These are phyloP conservation scores for Auricularia sp. DNA, from an alignment of 768 basidiomycete genomes.

Conservation along the genomic window DNA sequence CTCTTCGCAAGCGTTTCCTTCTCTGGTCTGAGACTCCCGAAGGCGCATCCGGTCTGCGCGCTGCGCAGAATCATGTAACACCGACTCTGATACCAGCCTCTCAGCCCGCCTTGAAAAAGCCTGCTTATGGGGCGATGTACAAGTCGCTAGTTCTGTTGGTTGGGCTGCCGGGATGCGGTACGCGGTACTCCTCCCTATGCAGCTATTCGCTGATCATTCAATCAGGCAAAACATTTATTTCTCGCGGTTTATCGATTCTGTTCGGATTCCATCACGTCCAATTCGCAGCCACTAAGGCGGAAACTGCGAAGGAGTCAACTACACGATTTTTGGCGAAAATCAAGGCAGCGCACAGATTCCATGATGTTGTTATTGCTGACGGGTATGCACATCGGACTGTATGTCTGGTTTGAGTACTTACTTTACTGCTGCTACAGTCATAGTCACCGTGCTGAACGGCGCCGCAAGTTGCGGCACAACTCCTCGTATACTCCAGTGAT, in stretches of 20 bases:
- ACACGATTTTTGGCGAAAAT: slow-evolving; percentile 68
- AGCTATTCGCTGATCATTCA: too few relatives aligned
- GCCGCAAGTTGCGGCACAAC: too few relatives aligned
- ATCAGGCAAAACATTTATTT: slow-evolving; percentile 66
- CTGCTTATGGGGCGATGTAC: slow-evolving; percentile 9
- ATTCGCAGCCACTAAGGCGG: slow-evolving; percentile 75
- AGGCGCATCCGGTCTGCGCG: too few relatives aligned
- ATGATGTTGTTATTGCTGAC: slow-evolving; percentile 85
- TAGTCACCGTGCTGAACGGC: too few relatives aligned
- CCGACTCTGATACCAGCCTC: slow-evolving; percentile 18
- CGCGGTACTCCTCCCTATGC: too few relatives aligned
- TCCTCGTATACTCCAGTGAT: too few relatives aligned
- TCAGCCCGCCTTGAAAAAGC: slow-evolving; percentile 49
- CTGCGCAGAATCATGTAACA: slow-evolving; percentile 15
- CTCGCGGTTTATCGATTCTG: slow-evolving; percentile 65
- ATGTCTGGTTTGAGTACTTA: too few relatives aligned
- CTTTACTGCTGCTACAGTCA: too few relatives aligned
- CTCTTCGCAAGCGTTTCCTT: too few relatives aligned
- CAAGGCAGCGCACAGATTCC: slow-evolving; percentile 38
- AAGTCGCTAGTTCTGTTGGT: slow-evolving; percentile 69
- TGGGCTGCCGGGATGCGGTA: slow-evolving; percentile 82
- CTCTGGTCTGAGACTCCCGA: too few relatives aligned
- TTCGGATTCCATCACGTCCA: slow-evolving; percentile 89
- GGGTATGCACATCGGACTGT: slow-evolving; percentile 31
- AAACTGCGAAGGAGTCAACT: slow-evolving; percentile 43